Base-by-base conservation (phyloP, 768 basidiomycete species). In the Mycena polygramma region DNA sequence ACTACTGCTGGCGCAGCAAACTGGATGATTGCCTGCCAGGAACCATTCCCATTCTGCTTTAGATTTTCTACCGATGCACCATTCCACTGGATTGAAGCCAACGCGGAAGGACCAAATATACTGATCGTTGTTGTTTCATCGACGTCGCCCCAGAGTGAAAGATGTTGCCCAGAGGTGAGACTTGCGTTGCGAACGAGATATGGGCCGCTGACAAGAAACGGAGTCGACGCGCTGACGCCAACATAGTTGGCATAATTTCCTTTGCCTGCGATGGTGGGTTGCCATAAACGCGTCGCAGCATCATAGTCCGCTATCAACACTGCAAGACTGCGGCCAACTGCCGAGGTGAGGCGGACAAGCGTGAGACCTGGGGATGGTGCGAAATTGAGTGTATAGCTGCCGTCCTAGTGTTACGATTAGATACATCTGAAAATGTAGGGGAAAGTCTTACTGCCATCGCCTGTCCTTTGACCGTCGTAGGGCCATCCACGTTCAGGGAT, bases 121-220 rank as follows among this genome's bases (percentile, higher is more conserved):
- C 75, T 75, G 9, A 82, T 83, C 22, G 76, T 78, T 14, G 81
- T 72, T 20, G 51, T 63, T 36, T 61, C 79, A 57, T 85, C 81
- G 39, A 90, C 74, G 72, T 91, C 91, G 0, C 91, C 90, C 43
- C 80, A 75, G 17, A 91, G 77, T 17, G 80, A 81, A n/a, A 91
- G 83, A 78, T 76, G 74, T 20, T 73, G 74, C 1, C 57, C 71
- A 45, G 80, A 74, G 7, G 45, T 41, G 11, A 74, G 49, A 14
- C 76, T 78, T 7, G 82, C 83, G 24, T 78, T 81, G 36, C 84
- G 84, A 2, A 86, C 83, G 30, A 85, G 78, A 66, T 85, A 85
- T 9, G 85, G 84, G 0, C 84, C 84, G 41, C 78, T 77, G 58
- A 85, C 71, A 7, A 91, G 79, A 30, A 87, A 78, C 26, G 87